Evolutionary conservation across 495 filamentous ascomycete species (phyloP).

Genomic region (Penicillium samsonianum): DNA sequence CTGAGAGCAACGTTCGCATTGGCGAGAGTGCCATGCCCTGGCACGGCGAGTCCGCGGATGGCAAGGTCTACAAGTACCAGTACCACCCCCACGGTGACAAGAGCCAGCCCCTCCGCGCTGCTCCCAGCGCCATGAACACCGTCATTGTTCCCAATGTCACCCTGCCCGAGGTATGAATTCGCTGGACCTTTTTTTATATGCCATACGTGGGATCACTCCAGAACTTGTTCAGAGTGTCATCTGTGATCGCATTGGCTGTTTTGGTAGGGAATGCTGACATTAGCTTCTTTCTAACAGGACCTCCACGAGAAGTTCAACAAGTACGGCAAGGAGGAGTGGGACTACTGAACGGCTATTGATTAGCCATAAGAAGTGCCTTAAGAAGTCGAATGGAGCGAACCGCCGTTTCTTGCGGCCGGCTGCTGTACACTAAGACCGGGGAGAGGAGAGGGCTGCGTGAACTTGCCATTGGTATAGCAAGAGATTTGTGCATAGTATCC

Average conservation of each 20-base stretch:
- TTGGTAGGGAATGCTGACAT: slow-evolving; percentile 14
- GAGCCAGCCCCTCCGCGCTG: slow-evolving; percentile 74
- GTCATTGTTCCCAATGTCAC: slow-evolving; percentile 92
- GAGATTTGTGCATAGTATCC: slow-evolving; percentile 46
- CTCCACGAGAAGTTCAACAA: slow-evolving; percentile 98
- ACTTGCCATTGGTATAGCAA: slow-evolving; percentile 28
- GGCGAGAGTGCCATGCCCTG: slow-evolving; percentile 81
- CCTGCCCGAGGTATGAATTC: slow-evolving; percentile 74
- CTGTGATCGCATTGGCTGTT: slow-evolving; percentile 16
- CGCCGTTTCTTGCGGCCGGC: slow-evolving; percentile 56
- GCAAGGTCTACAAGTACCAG: slow-evolving; percentile 74
- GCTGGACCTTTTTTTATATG: neutral
- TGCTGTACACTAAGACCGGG: slow-evolving; percentile 60
- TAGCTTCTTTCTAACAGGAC: slow-evolving; percentile 49
- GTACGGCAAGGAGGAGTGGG: slow-evolving; percentile 85
- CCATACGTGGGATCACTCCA: neutral
- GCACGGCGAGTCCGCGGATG: slow-evolving; percentile 62
- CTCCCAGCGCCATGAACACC: slow-evolving; percentile 90
- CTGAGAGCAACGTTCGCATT: slow-evolving; percentile 75
- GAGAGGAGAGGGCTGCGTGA: slow-evolving; percentile 25
- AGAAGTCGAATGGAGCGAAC: slow-evolving; percentile 22
- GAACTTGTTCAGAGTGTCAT: neutral
- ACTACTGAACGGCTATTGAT: slow-evolving; percentile 38
- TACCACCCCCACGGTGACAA: slow-evolving; percentile 90
- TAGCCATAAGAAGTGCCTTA: slow-evolving; percentile 16